phyloP scores from a whole-genome alignment of 2,329 filamentous ascomycete genomes.

The Ramularia endophylla region DNA sequence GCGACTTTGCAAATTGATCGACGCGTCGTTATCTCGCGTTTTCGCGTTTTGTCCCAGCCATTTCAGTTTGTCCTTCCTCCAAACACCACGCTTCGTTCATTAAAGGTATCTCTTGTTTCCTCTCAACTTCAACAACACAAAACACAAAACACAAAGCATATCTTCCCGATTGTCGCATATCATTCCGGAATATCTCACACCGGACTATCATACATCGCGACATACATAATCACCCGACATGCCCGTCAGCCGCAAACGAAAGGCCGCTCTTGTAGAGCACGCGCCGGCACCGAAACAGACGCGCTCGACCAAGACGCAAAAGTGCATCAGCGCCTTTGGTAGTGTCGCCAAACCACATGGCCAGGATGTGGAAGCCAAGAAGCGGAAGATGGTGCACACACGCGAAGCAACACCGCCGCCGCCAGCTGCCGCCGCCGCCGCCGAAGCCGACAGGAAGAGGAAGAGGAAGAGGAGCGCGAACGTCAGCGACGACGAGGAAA shows the following conservation, averaged over 20 bases:
- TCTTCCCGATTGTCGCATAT: conserved; percentile 1
- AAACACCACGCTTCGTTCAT: too few species aligned
- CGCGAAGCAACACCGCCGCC: conserved; percentile 16
- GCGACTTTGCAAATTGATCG: background rate
- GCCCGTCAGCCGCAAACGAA: conserved; percentile 25
- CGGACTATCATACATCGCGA: conserved; percentile 13
- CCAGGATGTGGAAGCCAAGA: conserved; percentile 11
- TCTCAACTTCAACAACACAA: background rate
- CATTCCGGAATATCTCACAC: conserved; percentile 10
- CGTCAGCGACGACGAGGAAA: conserved; percentile 20
- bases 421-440: conserved; percentile 2
- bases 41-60: background rate
- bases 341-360: conserved; percentile 15
- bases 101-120: background rate
- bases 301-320: conserved; percentile 13
- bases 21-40: background rate
- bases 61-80: background rate
- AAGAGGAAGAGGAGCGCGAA: conserved; percentile 25
- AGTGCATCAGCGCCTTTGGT: conserved; percentile 21
- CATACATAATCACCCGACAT: conserved; percentile 54
- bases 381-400: conserved; percentile 18
- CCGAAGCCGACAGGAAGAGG: conserved; percentile 19
- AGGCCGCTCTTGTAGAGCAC: conserved; percentile 19
- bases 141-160: too few species aligned
- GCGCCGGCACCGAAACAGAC: conserved; percentile 22